Evolutionary conservation across 345 rosid species (phyloP), one percentile per base, ranked within the genome.

Genomic region (Citrus reticulata): DNA sequence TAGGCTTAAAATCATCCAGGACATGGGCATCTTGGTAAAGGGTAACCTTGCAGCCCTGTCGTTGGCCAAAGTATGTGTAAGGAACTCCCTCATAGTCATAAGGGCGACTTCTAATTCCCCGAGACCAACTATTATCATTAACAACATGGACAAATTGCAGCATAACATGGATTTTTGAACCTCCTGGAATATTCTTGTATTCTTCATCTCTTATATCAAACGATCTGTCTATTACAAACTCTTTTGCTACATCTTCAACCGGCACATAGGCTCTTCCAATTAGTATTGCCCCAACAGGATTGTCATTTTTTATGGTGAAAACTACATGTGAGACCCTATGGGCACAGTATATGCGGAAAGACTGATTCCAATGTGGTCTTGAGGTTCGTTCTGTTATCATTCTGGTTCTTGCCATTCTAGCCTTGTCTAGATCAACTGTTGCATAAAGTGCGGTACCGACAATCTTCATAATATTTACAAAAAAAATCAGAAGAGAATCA

Each of bases 11-110:
- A 24, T 62, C 61, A 14, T 79, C 81, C 0, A 74, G 78, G 39
- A 90, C 90, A 70, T 93, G 95, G 76, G 97, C 92, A 84, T 95
- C 99, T 63, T 93, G 99, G 73, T 93, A 95, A 0, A 95, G 84
- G 1, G 97, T 89, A 49, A 95, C 93, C 68, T 63, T 83, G 72
- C 98, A 95, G 30, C 89, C 89, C 68, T 80, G 77, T 74, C 93
- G 61, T 77, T 93, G 97, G 39, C 77, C 69, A 70, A 92, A 96
- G 86, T 72, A 92, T 1, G 89, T 79, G 70, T 73, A 76, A 17
- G 92, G 91, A 76, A 92, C 89, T 34, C 99, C 98, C 0, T 14
- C 64, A 9, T 80, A 88, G 0, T 14, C 64, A 9, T 80, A 91
- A 0, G 34, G 9, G 1, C 83, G 82, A 58, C 60, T 68, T 30